Evolutionary conservation across 192 early-diverging fungal genomes (phyloP).

Genomic region (Funneliformis geosporum): DNA sequence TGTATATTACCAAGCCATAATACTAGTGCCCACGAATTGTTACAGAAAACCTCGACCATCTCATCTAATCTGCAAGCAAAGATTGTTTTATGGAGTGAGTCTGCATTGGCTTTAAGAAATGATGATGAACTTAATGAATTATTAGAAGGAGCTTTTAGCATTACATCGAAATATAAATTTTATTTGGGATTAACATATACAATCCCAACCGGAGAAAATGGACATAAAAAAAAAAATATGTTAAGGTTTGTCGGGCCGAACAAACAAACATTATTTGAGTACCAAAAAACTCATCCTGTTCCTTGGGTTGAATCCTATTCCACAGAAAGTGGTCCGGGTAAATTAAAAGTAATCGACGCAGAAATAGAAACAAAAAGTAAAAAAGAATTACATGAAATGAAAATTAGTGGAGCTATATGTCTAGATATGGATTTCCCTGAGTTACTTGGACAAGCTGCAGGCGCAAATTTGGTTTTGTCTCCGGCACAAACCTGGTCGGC

Average conservation of each 20-base stretch:
- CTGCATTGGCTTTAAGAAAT: not conserved
- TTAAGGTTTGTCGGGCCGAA: constrained; percentile 41
- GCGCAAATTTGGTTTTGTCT: constrained; percentile 1
- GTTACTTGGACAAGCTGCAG: constrained; percentile 41
- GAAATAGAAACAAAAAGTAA: not conserved
- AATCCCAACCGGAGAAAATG: constrained; percentile 2
- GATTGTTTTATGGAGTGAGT: constrained; percentile 46
- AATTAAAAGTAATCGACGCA: constrained; percentile 36
- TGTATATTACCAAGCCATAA: not conserved
- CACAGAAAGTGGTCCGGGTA: constrained; percentile 38
- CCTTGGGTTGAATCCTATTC: constrained; percentile 42
- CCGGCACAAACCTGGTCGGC: constrained; percentile 25
- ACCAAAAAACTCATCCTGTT: constrained; percentile 51
- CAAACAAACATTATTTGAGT: constrained; percentile 39
- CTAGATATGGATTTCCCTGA: constrained; percentile 52
- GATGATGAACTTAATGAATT: not conserved
- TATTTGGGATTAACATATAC: constrained; percentile 40
- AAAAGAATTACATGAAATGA: not conserved
- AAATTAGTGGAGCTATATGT: constrained; percentile 46
- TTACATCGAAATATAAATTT: constrained; percentile 33
- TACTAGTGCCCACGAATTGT: not conserved
- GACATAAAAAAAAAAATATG: constrained; percentile 39
- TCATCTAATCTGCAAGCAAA: constrained; percentile 30
- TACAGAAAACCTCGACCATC: not conserved
- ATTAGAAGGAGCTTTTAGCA: constrained; percentile 13